Evolutionary conservation across 2,329 filamentous ascomycete species (phyloP).

Genomic region (Stachybotrys chlorohalonatus): DNA sequence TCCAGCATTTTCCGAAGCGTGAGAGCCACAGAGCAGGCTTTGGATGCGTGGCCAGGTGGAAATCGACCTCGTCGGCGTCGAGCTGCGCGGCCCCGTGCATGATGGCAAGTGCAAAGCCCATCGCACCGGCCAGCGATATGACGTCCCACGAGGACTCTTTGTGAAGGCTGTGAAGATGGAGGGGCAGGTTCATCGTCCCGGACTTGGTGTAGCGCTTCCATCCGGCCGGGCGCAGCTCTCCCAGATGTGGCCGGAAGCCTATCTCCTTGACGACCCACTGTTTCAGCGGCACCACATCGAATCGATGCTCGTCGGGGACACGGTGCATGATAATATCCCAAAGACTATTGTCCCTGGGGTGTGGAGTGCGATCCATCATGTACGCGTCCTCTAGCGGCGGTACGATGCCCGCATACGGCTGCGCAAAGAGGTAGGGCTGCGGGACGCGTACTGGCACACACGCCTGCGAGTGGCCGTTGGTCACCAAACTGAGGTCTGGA

Average conservation of each 20-base stretch:
- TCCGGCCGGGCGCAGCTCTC: background rate
- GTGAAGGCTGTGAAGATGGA: conserved; percentile 12
- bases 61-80: conserved; percentile 13
- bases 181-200: conserved; percentile 5
- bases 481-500: no score
- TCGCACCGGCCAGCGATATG: conserved; percentile 2
- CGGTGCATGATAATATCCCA: no score
- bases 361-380: no score
- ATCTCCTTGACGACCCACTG: background rate
- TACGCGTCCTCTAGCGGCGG: no score
- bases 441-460: no score
- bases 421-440: no score
- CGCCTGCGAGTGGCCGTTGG: no score
- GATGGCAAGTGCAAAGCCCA: conserved; percentile 13
- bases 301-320: no score
- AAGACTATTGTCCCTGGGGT: no score
- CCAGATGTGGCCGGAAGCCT: conserved; percentile 5
- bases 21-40: conserved; percentile 10
- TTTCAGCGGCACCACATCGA: no score
- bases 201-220: background rate
- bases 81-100: conserved; percentile 13
- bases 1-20: conserved; percentile 11
- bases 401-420: no score
- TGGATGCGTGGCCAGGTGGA: conserved; percentile 8
- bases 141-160: conserved; percentile 1